phyloP scores from a whole-genome alignment of 1,284 basidiomycete species.

The Phenoliferia sp. region DNA sequence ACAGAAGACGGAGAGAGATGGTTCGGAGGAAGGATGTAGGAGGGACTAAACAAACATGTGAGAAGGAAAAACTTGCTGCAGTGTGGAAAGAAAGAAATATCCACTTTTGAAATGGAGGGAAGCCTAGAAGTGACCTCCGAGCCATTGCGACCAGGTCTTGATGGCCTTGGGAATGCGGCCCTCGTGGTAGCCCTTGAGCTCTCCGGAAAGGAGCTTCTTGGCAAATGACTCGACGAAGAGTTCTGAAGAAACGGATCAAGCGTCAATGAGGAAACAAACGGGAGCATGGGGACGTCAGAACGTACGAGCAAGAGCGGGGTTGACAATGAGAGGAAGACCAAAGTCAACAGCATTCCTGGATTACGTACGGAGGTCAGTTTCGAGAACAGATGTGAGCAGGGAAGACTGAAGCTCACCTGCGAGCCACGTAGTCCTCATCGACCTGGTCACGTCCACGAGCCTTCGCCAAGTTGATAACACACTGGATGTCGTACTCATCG shows the following conservation, averaged over 20 bases:
- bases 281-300: constrained; percentile 65
- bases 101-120: background rate
- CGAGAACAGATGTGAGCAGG: background rate
- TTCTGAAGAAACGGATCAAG: background rate
- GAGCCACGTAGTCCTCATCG: constrained; percentile 96
- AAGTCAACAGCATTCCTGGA: constrained; percentile 68
- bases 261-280: background rate
- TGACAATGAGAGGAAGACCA: constrained; percentile 72
- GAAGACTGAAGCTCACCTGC: constrained; percentile 45
- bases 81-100: background rate
- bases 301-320: constrained; percentile 79
- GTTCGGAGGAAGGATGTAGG: too few species aligned
- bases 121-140: constrained; percentile 24
- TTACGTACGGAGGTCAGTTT: constrained; percentile 10
- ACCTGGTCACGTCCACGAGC: constrained; percentile 68
- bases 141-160: constrained; percentile 33
- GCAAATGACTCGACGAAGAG: constrained; percentile 87
- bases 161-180: constrained; percentile 91
- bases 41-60: too few species aligned
- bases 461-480: constrained; percentile 89
- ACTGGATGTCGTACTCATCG: constrained; percentile 92
- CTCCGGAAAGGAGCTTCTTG: constrained; percentile 80
- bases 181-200: constrained; percentile 75
- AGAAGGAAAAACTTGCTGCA: too few species aligned
- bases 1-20: too few species aligned